These are phyloP conservation scores for Oryza rufipogon DNA, from an alignment of 176 grass and related monocot species.

Conservation along the genomic window DNA sequence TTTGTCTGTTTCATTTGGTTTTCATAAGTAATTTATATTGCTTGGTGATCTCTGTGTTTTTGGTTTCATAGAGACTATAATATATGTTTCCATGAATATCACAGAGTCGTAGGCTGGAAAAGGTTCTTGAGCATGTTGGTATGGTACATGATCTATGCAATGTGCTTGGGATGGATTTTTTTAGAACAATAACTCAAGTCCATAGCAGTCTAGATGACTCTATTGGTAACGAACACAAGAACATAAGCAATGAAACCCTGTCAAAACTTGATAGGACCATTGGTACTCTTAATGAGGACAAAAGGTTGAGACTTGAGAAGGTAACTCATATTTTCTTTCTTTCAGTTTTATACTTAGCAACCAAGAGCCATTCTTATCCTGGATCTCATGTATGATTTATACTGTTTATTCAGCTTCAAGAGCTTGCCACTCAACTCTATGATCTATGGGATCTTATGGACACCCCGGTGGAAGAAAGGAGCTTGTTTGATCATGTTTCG, in stretches of 20 bases:
- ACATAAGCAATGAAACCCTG: slow-evolving; percentile 71
- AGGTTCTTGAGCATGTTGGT: slow-evolving; percentile 55
- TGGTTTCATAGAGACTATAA: not conserved
- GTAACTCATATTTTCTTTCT: slow-evolving; percentile 35
- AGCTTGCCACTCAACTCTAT: not conserved
- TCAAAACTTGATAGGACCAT: slow-evolving; percentile 70
- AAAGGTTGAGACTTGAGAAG: slow-evolving; percentile 67
- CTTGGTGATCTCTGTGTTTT: not conserved
- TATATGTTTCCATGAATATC: not conserved
- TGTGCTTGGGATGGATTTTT: slow-evolving; percentile 57
- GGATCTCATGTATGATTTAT: not conserved
- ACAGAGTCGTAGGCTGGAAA: slow-evolving; percentile 65
- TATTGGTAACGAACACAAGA: slow-evolving; percentile 58
- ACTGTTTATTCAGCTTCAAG: not conserved
- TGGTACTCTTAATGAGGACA: slow-evolving; percentile 67
- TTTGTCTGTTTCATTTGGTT: slow-evolving; percentile 24
- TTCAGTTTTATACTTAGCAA: slow-evolving; percentile 2
- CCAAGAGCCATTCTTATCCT: not conserved
- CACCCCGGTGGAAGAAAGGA: not conserved
- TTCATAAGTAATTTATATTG: not conserved
- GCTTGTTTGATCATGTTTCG: not conserved
- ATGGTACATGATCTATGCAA: slow-evolving; percentile 61
- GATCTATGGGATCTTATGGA: not conserved
- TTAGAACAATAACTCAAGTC: slow-evolving; percentile 55
- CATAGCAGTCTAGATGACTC: slow-evolving; percentile 65